phyloP scores from a whole-genome alignment of 2,329 filamentous ascomycete genomes.

The Colletotrichum sidae region DNA sequence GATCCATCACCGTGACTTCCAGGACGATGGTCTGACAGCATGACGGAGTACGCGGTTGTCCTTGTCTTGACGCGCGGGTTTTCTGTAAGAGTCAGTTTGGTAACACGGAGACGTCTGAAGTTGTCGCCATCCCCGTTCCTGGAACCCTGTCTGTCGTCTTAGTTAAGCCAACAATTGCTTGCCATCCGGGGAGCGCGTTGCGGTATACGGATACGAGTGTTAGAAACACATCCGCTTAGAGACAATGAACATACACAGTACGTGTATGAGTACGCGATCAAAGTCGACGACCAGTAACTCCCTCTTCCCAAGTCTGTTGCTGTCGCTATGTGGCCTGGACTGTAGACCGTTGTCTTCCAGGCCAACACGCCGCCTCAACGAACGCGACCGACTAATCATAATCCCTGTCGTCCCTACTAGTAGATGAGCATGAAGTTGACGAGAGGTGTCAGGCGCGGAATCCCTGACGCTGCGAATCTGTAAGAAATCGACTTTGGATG shows the following conservation, averaged over 20 bases:
- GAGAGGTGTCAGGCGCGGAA: conserved; percentile 27
- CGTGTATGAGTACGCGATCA: background rate
- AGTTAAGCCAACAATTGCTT: background rate
- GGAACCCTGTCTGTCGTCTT: conserved; percentile 8
- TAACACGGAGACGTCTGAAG: conserved; percentile 32
- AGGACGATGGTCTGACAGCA: conserved; percentile 21
- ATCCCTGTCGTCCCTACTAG: background rate
- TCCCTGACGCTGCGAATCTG: conserved; percentile 33
- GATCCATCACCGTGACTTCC: background rate
- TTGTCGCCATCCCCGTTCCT: conserved; percentile 4
- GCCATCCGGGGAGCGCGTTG: conserved; percentile 18
- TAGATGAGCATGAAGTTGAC: conserved; percentile 26
- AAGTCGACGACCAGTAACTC: conserved; percentile 7
- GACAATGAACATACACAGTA: too few species aligned
- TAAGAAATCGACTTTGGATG: conserved; percentile 33
- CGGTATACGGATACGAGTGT: too few species aligned
- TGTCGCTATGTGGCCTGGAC: conserved; percentile 5
- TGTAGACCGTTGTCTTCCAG: conserved; percentile 3
- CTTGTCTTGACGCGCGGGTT: conserved; percentile 9
- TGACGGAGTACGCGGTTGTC: background rate
- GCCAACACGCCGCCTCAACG: conserved; percentile 28
- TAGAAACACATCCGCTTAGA: too few species aligned
- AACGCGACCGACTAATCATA: conserved; percentile 25
- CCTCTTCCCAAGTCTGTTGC: conserved; percentile 3
- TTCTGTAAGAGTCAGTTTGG: conserved; percentile 33